Percentiles rank a stretch among this genome's conserved stretches.
Evolutionary conservation across 208 protist species (phyloP).

Genomic region (Trypanosoma scelopori): DNA sequence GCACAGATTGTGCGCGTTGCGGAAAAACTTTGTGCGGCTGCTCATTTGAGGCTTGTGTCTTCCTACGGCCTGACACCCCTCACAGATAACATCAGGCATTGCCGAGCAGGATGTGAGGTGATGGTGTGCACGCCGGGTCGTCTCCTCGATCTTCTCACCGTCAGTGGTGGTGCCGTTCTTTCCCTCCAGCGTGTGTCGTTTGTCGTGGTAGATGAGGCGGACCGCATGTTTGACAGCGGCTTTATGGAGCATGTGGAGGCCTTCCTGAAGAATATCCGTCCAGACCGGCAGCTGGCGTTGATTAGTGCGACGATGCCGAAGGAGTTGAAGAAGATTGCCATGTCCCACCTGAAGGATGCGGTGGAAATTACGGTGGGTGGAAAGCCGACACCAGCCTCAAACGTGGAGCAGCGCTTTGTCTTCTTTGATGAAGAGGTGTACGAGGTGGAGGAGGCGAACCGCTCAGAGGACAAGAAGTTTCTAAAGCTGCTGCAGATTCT

Average conservation of each 20-base stretch:
- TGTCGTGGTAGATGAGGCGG: conserved; percentile 93
- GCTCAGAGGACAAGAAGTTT: conserved; percentile 64
- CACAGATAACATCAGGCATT: conserved; percentile 73
- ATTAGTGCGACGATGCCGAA: conserved; percentile 93
- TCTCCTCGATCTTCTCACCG: conserved; percentile 87
- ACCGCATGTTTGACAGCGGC: conserved; percentile 94
- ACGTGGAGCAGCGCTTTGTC: conserved; percentile 90
- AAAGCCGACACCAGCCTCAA: conserved; percentile 73
- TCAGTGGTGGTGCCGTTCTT: conserved; percentile 68
- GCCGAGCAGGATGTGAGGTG: conserved; percentile 67
- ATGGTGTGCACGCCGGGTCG: conserved; percentile 87
- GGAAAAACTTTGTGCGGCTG: conserved; percentile 63
- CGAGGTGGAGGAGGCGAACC: conserved; percentile 55
- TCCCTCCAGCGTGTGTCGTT: conserved; percentile 72
- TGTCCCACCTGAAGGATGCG: conserved; percentile 68
- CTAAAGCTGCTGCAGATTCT: conserved; percentile 85
- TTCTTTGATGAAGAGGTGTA: conserved; percentile 89
- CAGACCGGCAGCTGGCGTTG: conserved; percentile 87
- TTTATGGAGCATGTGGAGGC: conserved; percentile 92
- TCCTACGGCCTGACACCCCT: conserved; percentile 81
- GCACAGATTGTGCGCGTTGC: conserved; percentile 82
- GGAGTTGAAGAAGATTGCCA: conserved; percentile 75
- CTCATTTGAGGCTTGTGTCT: conserved; percentile 51
- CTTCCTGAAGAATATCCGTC: conserved; percentile 88
- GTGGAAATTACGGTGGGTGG: conserved; percentile 90